Conservation (phyloP, 331 rosid species). For the Acacia pycnantha region DNA sequence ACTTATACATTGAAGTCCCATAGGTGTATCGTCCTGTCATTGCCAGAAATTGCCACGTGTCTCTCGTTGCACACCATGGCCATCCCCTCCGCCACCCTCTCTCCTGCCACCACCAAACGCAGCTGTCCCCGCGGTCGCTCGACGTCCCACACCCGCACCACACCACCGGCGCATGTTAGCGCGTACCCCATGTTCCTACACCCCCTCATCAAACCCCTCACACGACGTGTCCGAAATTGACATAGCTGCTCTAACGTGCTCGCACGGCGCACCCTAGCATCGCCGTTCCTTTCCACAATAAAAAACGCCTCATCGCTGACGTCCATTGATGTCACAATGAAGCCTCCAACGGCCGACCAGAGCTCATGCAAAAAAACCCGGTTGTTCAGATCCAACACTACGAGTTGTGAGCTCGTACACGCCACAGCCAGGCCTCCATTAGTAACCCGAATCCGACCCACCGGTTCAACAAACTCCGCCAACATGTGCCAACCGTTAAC, state of each 20-base stretch:
- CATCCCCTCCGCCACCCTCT: slow-evolving; percentile 26
- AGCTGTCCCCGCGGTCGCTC: slow-evolving; percentile 14
- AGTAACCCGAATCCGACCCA: slow-evolving; percentile 67
- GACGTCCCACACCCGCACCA: slow-evolving; percentile 53
- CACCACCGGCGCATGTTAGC: slow-evolving; percentile 42
- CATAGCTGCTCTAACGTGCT: slow-evolving; percentile 47
- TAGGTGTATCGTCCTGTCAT: slow-evolving; percentile 45
- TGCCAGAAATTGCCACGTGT: slow-evolving; percentile 52
- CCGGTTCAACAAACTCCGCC: slow-evolving; percentile 43
- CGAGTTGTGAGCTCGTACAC: slow-evolving; percentile 51
- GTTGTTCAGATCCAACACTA: slow-evolving; percentile 52
- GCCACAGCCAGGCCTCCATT: slow-evolving; percentile 58
- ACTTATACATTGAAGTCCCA: slow-evolving; percentile 70
- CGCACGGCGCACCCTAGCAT: not conserved
- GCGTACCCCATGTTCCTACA: slow-evolving; percentile 62
- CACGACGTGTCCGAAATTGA: slow-evolving; percentile 27
- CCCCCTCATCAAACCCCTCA: slow-evolving; percentile 48
- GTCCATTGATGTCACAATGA: slow-evolving; percentile 56
- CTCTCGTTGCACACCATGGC: slow-evolving; percentile 60
- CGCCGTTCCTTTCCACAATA: not conserved
- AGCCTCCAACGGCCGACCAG: slow-evolving; percentile 35
- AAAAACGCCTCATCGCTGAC: slow-evolving; percentile 15
- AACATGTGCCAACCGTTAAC: slow-evolving; percentile 86
- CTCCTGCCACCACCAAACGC: slow-evolving; percentile 20
- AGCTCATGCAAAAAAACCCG: slow-evolving; percentile 38